Evolutionary conservation across 306 rosid species (phyloP), one percentile per base, ranked within the genome.

Genomic region (Mimosa pudica): DNA sequence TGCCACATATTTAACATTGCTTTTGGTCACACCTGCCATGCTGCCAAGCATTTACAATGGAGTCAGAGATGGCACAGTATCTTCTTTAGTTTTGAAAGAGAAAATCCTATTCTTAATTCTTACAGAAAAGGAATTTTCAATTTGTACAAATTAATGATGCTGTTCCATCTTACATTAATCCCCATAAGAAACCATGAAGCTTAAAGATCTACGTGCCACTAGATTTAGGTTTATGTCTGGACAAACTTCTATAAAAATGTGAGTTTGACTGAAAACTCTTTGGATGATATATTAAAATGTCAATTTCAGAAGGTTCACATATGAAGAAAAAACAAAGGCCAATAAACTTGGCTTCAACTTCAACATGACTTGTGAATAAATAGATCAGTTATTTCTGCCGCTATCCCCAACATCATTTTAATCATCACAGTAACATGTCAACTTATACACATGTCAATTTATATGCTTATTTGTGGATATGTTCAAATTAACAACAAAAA

Each of bases 1-100:
- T 33, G 86, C 89, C 76, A 86, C 74, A 70, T 86, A 79, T 54
- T 58, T 24, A 35, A 82, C 77, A 18, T 86, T 86, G 81, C 82
- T 60, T 8, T 77, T 76, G 24, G 89, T 86, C 20, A 89, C 89
- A 71, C 94, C 97, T 36, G 96, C 91, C 96, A 91, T 91, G 80
- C 96, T 89, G 97, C 81, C 77, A 62, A 70, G 48, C 33, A 83
- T 69, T 69, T 77, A 79, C 55, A 41, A 38, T 47, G 46, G 14
- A 74, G 80, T 69, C 80, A 67, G 10, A 49, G 35, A 48, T 49
- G 42, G 5, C 42, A 38, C 42, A 69, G 9, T 8, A 4, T 17
- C 54, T 44, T 42, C 8, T 18, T 3, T 16, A 16, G 48, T n/a
- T 38, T 17, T 61, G 41, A 10, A 63, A 14, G 18, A 2, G 2